A percentile compares a stretch with the other conserved stretches of the same genome.
Conservation (phyloP, 2,329 filamentous ascomycete species). For the Thelonectria discophora region DNA sequence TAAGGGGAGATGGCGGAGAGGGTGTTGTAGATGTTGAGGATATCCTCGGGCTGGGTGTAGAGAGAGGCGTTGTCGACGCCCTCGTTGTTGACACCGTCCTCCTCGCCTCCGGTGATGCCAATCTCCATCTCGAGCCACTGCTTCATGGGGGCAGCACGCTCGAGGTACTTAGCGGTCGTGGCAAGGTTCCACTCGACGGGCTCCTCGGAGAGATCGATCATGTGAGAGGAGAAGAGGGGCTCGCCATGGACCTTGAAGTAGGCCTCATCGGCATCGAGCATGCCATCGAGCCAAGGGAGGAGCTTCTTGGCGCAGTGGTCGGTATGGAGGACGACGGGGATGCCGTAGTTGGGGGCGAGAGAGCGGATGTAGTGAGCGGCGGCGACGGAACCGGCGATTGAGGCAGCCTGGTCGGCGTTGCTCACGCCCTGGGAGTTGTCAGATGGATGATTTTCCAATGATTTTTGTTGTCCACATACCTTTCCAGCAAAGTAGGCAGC, state of each 20-base stretch:
- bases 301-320: conserved; percentile 99
- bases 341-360: conserved; percentile 84
- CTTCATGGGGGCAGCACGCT: conserved; percentile 95
- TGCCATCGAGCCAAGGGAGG: conserved; percentile 95
- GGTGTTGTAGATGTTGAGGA: conserved; percentile 88
- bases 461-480: conserved; percentile 53
- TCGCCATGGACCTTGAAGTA: conserved; percentile 95
- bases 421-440: conserved; percentile 67
- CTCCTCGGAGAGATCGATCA: conserved; percentile 98
- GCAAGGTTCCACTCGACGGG: conserved; percentile 87
- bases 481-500: conserved; percentile 93
- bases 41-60: conserved; percentile 98
- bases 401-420: conserved; percentile 85
- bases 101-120: conserved; percentile 92
- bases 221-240: conserved; percentile 95
- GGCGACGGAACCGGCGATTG: conserved; percentile 86
- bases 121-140: conserved; percentile 98
- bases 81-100: conserved; percentile 99
- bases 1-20: conserved; percentile 88
- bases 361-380: conserved; percentile 93
- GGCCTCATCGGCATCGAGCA: conserved; percentile 91
- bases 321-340: conserved; percentile 94
- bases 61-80: conserved; percentile 95
- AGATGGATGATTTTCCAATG: background rate
- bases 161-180: conserved; percentile 91